Evolutionary conservation across 1,284 basidiomycete genomes (phyloP), one percentile per base, ranked within the genome.

Genomic region (Meira miltonrushii): DNA sequence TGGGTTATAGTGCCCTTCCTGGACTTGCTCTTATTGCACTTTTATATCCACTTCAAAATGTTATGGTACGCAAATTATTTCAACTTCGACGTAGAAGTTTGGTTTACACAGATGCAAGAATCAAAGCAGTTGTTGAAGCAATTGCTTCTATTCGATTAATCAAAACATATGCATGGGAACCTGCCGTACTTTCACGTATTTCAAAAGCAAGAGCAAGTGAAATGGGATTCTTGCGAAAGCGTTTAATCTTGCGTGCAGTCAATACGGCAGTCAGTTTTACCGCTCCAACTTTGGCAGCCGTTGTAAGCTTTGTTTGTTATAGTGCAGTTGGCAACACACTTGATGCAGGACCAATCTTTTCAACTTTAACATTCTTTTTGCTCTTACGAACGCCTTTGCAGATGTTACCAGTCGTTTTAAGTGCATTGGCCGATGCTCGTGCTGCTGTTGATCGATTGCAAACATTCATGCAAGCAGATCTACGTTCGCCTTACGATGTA

Each of bases 401-500:
- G 56, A 62, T 54, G 69, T 70, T 79, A 86, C 89, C 90, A 4
- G 80, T 90, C 72, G 84, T 89, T 0, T 82, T 92, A 52, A 86
- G 86, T 60, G 79, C 89, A 12, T 86, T 87, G 50, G 85, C 88
- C 5, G 92, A 93, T 66, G 90, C 90, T 1, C 77, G 59, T 38
- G 57, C 60, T 17, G 57, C 61, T 38, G 38, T 54, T 13, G 57
- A 53, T 19, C 50, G 40, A 41, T 46, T 88, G 13, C n/a, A 9
- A 8, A 15, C 19, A 2, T 57, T 59, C 23, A 57, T 58, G 57
- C 12, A 58, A 15, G 57, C 57, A 17, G 57, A 59, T 19, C 8
- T 55, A 10, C 48, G 57, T 12, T 33, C 28, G 3, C 28, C 28
- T 33, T 33, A 33, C 8, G 28, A 33, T 33, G 37, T n/a, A 2